phyloP scores from a whole-genome alignment of 495 filamentous ascomycete species.

The Xylaria telfairii region DNA sequence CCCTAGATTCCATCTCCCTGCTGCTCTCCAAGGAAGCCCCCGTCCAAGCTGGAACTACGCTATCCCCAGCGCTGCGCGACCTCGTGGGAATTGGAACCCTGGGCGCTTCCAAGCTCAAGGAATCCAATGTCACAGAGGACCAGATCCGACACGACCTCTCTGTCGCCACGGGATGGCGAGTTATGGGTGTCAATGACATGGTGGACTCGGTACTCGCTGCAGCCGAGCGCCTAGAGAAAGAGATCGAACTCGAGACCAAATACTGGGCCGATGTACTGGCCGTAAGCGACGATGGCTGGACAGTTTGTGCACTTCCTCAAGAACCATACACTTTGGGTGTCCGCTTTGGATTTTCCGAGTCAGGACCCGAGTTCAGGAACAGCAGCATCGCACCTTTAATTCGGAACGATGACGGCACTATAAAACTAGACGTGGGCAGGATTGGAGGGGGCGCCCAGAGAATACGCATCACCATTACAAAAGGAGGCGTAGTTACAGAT shows the following conservation, averaged over 20 bases:
- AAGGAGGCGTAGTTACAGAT: conserved; percentile 56
- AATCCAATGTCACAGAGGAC: conserved; percentile 60
- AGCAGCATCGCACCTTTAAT: conserved; percentile 79
- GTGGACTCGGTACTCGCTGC: conserved; percentile 77
- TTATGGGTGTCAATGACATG: conserved; percentile 74
- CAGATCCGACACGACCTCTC: conserved; percentile 60
- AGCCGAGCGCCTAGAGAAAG: conserved; percentile 72
- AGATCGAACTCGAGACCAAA: conserved; percentile 76
- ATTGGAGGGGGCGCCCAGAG: conserved; percentile 60
- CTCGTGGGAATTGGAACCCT: conserved; percentile 75
- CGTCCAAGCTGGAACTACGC: conserved; percentile 67
- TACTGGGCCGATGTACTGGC: conserved; percentile 89
- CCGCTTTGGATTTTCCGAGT: conserved; percentile 86
- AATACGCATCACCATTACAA: conserved; percentile 66
- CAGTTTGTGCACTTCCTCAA: conserved; percentile 73
- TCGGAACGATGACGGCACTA: conserved; percentile 73
- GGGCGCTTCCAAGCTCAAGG: conserved; percentile 71
- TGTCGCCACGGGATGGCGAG: conserved; percentile 77
- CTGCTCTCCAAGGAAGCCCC: conserved; percentile 79
- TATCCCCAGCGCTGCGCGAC: conserved; percentile 72
- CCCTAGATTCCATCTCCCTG: conserved; percentile 85
- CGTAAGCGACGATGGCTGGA: conserved; percentile 84
- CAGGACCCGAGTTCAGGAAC: conserved; percentile 74
- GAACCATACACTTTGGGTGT: conserved; percentile 80
- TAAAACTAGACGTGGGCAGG: conserved; percentile 74